Evolutionary conservation across 1,139 yeast species (phyloP).

Genomic region (Kodamaea fungicola): DNA sequence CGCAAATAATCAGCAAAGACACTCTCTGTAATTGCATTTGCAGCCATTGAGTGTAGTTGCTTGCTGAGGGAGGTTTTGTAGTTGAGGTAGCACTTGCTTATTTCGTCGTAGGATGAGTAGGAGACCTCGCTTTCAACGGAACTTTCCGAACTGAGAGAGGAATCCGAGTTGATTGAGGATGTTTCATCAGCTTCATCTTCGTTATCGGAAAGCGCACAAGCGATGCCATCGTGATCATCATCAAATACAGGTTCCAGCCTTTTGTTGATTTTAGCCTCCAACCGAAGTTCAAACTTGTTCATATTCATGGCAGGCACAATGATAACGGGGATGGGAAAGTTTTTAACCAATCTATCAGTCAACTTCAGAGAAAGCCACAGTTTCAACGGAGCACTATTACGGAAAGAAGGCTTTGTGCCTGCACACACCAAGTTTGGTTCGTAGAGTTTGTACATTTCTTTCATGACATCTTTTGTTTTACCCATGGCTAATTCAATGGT

Average conservation of each 20-base stretch:
- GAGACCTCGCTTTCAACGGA: slow-evolving; percentile 26
- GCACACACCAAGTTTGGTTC: slow-evolving; percentile 64
- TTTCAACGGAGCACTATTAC: slow-evolving; percentile 48
- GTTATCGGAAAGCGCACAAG: slow-evolving; percentile 1
- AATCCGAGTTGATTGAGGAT: slow-evolving; percentile 22
- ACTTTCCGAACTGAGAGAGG: slow-evolving; percentile 13
- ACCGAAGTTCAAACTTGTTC: slow-evolving; percentile 34
- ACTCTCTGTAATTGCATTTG: slow-evolving; percentile 21
- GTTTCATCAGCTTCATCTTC: slow-evolving; percentile 10
- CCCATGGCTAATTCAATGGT: slow-evolving; percentile 67
- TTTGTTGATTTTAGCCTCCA: slow-evolving; percentile 16
- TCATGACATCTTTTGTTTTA: slow-evolving; percentile 50
- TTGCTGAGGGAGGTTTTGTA: slow-evolving; percentile 24
- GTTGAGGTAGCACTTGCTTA: slow-evolving; percentile 29
- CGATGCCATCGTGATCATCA: slow-evolving; percentile 6
- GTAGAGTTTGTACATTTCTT: slow-evolving; percentile 60
- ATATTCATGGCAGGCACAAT: slow-evolving; percentile 66
- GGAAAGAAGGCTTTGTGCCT: slow-evolving; percentile 50
- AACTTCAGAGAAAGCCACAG: slow-evolving; percentile 62
- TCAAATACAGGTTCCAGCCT: slow-evolving; percentile 9
- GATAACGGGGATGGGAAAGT: slow-evolving; percentile 65
- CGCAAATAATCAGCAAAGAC: slow-evolving; percentile 31
- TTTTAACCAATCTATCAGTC: slow-evolving; percentile 60
- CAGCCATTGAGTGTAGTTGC: slow-evolving; percentile 15
- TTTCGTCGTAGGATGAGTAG: slow-evolving; percentile 41